These are phyloP conservation scores for Encephalitozoon intestinalis DNA, from an alignment of 371 early-diverging fungal genomes.

Conservation along the genomic window DNA sequence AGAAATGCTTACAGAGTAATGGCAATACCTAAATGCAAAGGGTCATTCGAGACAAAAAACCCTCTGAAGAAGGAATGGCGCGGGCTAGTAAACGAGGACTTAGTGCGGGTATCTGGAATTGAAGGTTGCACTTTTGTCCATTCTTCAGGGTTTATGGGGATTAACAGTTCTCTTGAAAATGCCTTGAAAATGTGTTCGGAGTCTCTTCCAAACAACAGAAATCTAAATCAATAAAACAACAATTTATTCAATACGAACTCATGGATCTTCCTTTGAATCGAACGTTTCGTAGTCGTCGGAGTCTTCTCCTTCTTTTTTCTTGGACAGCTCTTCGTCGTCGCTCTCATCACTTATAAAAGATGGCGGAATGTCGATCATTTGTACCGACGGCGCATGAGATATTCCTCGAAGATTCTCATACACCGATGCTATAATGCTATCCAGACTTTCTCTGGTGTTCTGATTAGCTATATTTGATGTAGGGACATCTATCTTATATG, in stretches of 20 bases:
- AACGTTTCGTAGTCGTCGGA: slow-evolving; percentile 22
- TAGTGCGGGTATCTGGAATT: slow-evolving; percentile 66
- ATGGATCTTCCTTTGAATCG: slow-evolving; percentile 2
- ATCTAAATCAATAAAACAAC: neutral
- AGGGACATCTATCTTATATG: slow-evolving; percentile 64
- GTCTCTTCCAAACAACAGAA: neutral
- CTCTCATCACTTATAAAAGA: slow-evolving; percentile 56
- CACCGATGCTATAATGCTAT: slow-evolving; percentile 65
- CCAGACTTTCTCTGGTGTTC: slow-evolving; percentile 74
- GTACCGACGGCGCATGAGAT: slow-evolving; percentile 82
- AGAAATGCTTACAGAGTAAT: slow-evolving; percentile 50
- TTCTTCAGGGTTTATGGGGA: slow-evolving; percentile 68
- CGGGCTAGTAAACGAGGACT: slow-evolving; percentile 76
- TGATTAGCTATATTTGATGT: slow-evolving; percentile 70
- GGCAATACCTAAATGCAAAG: slow-evolving; percentile 68
- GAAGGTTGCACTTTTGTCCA: slow-evolving; percentile 83
- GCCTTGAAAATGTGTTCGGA: slow-evolving; percentile 54
- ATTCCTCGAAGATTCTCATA: slow-evolving; percentile 77
- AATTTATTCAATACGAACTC: slow-evolving; percentile 6
- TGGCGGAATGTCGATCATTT: slow-evolving; percentile 74
- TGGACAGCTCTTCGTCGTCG: slow-evolving; percentile 56
- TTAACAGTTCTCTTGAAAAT: slow-evolving; percentile 35
- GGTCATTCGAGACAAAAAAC: slow-evolving; percentile 73
- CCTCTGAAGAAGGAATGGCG: slow-evolving; percentile 85
- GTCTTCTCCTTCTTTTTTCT: slow-evolving; percentile 44